Conservation (phyloP, 805 yeast species). For the Cyberlindnera nakhonratchasimensis region DNA sequence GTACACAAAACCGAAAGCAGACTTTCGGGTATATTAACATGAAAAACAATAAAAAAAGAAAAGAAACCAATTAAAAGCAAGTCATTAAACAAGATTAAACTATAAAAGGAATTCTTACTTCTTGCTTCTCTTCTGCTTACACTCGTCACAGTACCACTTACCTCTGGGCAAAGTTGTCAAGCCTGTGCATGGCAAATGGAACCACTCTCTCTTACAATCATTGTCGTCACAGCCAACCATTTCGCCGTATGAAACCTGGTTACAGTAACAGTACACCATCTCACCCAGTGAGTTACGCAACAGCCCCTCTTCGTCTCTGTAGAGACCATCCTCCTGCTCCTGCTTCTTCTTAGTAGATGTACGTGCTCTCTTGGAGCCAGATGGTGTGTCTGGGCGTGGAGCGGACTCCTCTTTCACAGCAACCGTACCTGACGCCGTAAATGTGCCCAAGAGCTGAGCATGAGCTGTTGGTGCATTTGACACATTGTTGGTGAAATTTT, state of each 20-base stretch:
- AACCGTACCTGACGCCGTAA: neutral
- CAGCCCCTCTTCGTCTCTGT: slow-evolving; percentile 16
- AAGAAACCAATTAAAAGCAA: neutral
- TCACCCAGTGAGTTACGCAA: slow-evolving; percentile 42
- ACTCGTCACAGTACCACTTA: slow-evolving; percentile 77
- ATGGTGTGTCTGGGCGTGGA: slow-evolving; percentile 24
- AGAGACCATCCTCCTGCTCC: slow-evolving; percentile 16
- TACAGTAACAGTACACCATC: slow-evolving; percentile 93
- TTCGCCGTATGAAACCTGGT: slow-evolving; percentile 95
- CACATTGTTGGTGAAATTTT: slow-evolving; percentile 5
- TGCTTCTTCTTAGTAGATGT: slow-evolving; percentile 17
- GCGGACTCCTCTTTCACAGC: neutral
- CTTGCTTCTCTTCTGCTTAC: slow-evolving; percentile 38
- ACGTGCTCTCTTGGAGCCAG: slow-evolving; percentile 19
- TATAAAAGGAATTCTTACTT: slow-evolving; percentile 26
- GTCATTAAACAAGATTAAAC: neutral
- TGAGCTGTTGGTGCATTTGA: slow-evolving; percentile 8
- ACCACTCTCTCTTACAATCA: slow-evolving; percentile 90
- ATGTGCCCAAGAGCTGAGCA: slow-evolving; percentile 3
- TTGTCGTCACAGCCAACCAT: slow-evolving; percentile 99
- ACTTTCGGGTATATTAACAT: neutral
- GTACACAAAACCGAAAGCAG: slow-evolving; percentile 2
- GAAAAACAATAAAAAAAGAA: neutral
- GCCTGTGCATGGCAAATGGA: slow-evolving; percentile 91
- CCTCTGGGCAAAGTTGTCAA: slow-evolving; percentile 82